phyloP scores from a whole-genome alignment of 768 basidiomycete species.

The Chalciporus chontae region DNA sequence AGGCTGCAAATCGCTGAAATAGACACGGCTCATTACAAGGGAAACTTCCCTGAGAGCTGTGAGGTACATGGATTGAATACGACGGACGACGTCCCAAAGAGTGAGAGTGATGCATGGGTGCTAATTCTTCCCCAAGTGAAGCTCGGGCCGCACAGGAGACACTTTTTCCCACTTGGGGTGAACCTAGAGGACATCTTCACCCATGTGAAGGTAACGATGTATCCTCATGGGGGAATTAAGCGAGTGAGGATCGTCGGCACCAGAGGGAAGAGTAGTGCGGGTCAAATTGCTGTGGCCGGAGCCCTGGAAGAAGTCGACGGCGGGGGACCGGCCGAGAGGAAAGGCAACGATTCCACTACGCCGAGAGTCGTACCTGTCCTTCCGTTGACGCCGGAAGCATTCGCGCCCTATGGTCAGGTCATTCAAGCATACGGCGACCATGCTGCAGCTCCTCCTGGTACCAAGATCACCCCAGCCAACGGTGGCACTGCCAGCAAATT shows the following conservation, averaged over 20 bases:
- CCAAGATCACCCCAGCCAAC: conserved; percentile 79
- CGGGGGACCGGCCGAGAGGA: neutral
- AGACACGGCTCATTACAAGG: conserved; percentile 94
- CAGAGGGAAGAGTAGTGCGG: conserved; percentile 33
- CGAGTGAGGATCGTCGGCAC: conserved; percentile 80
- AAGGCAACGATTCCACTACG: conserved; percentile 2
- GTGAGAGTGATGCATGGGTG: conserved; percentile 54
- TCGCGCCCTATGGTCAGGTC: conserved; percentile 86
- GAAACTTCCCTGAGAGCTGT: conserved; percentile 90
- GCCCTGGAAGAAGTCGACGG: conserved; percentile 3
- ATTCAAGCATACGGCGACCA: conserved; percentile 81
- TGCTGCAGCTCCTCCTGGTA: conserved; percentile 61
- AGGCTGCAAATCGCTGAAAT: conserved; percentile 77
- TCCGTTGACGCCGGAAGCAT: conserved; percentile 80
- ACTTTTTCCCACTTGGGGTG: conserved; percentile 81
- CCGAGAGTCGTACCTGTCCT: conserved; percentile 46
- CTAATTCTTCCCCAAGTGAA: conserved; percentile 71
- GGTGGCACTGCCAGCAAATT: conserved; percentile 89
- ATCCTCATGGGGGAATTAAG: conserved; percentile 95
- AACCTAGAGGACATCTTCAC: conserved; percentile 58
- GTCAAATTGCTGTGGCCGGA: conserved; percentile 3
- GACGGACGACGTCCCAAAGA: conserved; percentile 35
- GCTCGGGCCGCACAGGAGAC: conserved; percentile 85
- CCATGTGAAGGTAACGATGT: conserved; percentile 85
- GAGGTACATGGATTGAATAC: conserved; percentile 62